These are phyloP conservation scores for Boletus patriciae DNA, from an alignment of 768 basidiomycete species.

Conservation along the genomic window DNA sequence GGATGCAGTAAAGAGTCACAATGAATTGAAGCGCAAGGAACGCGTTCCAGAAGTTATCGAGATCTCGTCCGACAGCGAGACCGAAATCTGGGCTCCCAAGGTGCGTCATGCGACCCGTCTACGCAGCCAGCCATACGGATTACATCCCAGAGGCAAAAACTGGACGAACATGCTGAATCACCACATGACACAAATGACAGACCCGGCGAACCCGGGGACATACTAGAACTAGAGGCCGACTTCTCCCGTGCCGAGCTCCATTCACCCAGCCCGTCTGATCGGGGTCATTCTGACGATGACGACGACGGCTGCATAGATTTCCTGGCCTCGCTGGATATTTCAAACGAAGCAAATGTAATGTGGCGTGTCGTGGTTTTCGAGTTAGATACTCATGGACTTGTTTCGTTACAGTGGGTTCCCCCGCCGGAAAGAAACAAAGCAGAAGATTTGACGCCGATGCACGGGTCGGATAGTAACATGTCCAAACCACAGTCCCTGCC, in stretches of 20 bases:
- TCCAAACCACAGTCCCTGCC: background rate
- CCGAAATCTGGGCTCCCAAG: slow-evolving; percentile 21
- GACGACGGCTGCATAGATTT: slow-evolving; percentile 27
- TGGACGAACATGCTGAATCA: background rate
- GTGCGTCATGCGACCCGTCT: slow-evolving; percentile 8
- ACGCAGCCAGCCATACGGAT: background rate
- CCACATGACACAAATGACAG: background rate
- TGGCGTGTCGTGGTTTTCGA: background rate
- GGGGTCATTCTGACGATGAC: background rate
- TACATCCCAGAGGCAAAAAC: slow-evolving; percentile 22
- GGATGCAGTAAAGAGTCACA: slow-evolving; percentile 5
- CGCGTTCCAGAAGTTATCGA: slow-evolving; percentile 19
- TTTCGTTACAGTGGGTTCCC: slow-evolving; percentile 25
- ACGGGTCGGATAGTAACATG: background rate
- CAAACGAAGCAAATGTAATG: slow-evolving; percentile 32
- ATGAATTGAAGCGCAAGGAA: slow-evolving; percentile 26
- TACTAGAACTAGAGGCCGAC: slow-evolving; percentile 6
- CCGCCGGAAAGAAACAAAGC: slow-evolving; percentile 30
- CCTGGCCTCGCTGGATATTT: slow-evolving; percentile 30
- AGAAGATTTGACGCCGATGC: slow-evolving; percentile 30
- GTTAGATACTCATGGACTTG: slow-evolving; percentile 1
- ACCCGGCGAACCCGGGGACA: background rate
- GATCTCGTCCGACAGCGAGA: slow-evolving; percentile 33
- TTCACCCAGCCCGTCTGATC: slow-evolving; percentile 2
- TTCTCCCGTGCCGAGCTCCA: background rate